These are phyloP conservation scores for Hevea brasiliensis DNA, from an alignment of 345 rosid species.

Conservation along the genomic window DNA sequence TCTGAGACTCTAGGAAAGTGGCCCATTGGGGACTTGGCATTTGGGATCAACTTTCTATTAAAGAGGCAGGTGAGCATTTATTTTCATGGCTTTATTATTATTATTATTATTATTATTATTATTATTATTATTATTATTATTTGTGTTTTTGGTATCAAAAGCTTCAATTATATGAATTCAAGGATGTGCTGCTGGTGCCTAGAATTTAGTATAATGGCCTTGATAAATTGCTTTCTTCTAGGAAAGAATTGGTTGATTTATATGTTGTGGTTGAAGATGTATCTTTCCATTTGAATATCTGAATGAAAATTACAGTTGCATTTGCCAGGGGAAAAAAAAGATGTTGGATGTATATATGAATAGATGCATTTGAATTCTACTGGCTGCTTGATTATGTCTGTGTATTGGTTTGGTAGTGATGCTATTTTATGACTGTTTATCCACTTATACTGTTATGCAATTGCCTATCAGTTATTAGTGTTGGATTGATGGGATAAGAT, in stretches of 20 bases:
- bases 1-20: conserved; percentile 97
- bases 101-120: too few species aligned
- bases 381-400: neutral
- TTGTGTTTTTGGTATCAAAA: neutral
- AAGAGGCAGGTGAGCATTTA: conserved; percentile 80
- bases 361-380: neutral
- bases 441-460: neutral
- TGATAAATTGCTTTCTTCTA: neutral
- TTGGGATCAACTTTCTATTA: conserved; percentile 85
- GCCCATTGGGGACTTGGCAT: conserved; percentile 96
- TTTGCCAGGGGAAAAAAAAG: too few species aligned
- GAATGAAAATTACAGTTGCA: neutral
- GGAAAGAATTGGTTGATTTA: neutral
- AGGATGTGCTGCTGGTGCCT: neutral
- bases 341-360: neutral
- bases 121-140: too few species aligned
- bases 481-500: neutral
- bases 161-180: neutral
- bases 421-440: neutral
- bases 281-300: neutral
- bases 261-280: neutral
- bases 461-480: neutral
- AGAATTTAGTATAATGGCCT: neutral
- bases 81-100: neutral
- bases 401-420: neutral